Evolutionary conservation across 2,329 filamentous ascomycete genomes (phyloP).

Genomic region (Didymella pomorum): DNA sequence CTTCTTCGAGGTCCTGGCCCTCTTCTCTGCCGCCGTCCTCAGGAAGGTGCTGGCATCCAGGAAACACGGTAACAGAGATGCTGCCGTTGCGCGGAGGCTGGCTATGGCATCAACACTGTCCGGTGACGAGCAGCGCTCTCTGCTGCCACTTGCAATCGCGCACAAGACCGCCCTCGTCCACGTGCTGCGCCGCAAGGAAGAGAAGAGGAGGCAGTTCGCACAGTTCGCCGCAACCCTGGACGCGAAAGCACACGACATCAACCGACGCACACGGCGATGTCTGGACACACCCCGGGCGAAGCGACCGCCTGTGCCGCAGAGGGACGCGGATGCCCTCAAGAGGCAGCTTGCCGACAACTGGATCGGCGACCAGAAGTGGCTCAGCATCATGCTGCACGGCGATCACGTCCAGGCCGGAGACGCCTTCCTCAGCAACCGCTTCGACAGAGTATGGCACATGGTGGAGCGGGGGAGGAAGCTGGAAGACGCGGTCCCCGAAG

Average conservation of each 20-base stretch:
- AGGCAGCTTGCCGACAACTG: constrained; percentile 75
- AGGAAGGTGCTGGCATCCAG: constrained; percentile 68
- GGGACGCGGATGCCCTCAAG: constrained; percentile 56
- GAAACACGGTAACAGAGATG: constrained; percentile 50
- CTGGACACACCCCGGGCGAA: constrained; percentile 36
- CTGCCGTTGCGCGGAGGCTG: constrained; percentile 60
- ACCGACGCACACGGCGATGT: constrained; percentile 59
- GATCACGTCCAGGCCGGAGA: constrained; percentile 66
- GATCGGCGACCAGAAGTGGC: constrained; percentile 79
- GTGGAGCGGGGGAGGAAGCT: constrained; percentile 67
- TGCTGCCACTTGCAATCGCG: constrained; percentile 74
- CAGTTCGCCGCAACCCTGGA: constrained; percentile 72
- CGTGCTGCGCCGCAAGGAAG: constrained; percentile 67
- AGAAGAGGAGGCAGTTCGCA: constrained; percentile 64
- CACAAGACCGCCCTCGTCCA: constrained; percentile 73
- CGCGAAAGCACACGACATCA: constrained; percentile 67
- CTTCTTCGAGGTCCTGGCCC: constrained; percentile 83
- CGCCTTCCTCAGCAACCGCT: constrained; percentile 70
- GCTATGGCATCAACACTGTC: constrained; percentile 51
- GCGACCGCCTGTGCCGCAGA: constrained; percentile 42
- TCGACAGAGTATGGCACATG: constrained; percentile 74
- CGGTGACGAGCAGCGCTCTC: constrained; percentile 44
- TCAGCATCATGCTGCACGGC: constrained; percentile 73
- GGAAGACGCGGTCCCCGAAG: constrained; percentile 62
- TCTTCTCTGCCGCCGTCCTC: constrained; percentile 84